A percentile compares a stretch with the other conserved stretches of the same genome.
Evolutionary conservation across 169 alveolate species (phyloP).

Genomic region (Plasmodium gaboni): DNA sequence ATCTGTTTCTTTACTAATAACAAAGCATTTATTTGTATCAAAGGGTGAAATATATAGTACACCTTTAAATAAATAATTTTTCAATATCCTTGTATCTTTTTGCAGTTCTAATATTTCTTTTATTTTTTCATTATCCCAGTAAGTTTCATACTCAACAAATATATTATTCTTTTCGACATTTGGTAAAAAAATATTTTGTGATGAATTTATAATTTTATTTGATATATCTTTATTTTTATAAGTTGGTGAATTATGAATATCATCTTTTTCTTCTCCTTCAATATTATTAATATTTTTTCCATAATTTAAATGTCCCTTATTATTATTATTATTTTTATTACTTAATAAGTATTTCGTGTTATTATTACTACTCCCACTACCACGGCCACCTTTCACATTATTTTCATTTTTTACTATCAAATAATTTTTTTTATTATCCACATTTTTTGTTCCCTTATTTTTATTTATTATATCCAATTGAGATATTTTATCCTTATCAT

Average conservation of each 20-base stretch:
- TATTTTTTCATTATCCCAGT: slow-evolving; percentile 60
- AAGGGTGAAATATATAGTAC: slow-evolving; percentile 59
- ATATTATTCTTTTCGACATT: slow-evolving; percentile 21
- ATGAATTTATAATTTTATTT: neutral
- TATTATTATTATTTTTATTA: neutral
- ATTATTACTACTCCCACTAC: neutral
- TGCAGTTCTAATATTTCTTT: slow-evolving; percentile 16
- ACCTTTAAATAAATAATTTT: slow-evolving; percentile 53
- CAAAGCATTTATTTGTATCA: slow-evolving; percentile 66
- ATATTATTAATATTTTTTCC: neutral
- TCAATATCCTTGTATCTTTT: neutral
- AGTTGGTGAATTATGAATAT: neutral
- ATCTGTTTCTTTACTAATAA: slow-evolving; percentile 15
- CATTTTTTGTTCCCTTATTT: neutral
- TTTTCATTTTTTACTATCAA: neutral
- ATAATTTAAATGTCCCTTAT: neutral
- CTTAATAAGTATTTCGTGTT: neutral
- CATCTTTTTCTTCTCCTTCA: neutral
- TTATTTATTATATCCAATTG: too few species aligned
- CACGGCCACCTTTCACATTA: neutral
- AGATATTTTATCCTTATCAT: neutral
- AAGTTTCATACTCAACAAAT: slow-evolving; percentile 44
- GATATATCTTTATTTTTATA: neutral
- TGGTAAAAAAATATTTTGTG: neutral
- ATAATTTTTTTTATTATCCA: neutral